phyloP scores from a whole-genome alignment of 768 basidiomycete genomes.

The Mycena pura region DNA sequence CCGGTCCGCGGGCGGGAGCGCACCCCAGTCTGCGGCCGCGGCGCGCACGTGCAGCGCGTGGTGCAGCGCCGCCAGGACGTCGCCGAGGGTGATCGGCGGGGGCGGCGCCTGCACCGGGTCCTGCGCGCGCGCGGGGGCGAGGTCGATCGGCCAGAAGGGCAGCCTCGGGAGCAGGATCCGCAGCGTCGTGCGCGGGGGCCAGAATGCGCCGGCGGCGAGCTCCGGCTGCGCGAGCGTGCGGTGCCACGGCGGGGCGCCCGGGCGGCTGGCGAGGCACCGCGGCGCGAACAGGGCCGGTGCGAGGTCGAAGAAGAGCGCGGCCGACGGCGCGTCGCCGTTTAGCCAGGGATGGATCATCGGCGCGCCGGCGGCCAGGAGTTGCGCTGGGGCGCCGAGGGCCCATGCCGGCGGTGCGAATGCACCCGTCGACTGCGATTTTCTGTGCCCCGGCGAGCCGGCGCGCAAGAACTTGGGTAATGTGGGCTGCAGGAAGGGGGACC shows the following conservation, averaged over 20 bases:
- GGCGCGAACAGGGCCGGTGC: slow-evolving; percentile 28
- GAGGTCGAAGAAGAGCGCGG: slow-evolving; percentile 47
- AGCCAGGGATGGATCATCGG: slow-evolving; percentile 8
- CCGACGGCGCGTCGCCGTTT: slow-evolving; percentile 42
- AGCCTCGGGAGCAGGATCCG: slow-evolving; percentile 48
- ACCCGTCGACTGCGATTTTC: background rate
- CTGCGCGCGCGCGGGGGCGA: slow-evolving; percentile 28
- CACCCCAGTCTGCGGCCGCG: too few relatives aligned
- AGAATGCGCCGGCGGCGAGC: too few relatives aligned
- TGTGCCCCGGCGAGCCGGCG: slow-evolving; percentile 1
- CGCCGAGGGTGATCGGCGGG: slow-evolving; percentile 13
- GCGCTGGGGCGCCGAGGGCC: too few relatives aligned
- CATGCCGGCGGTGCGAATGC: too few relatives aligned
- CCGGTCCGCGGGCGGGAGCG: too few relatives aligned
- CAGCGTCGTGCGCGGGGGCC: slow-evolving; percentile 46
- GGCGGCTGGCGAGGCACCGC: background rate
- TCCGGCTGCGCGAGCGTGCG: too few relatives aligned
- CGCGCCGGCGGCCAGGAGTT: background rate
- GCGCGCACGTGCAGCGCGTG: slow-evolving; percentile 16
- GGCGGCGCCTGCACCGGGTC: background rate
- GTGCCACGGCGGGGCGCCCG: too few relatives aligned
- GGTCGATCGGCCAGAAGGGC: slow-evolving; percentile 48
- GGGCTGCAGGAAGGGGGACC: background rate
- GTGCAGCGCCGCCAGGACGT: slow-evolving; percentile 12
- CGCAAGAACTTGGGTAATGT: background rate